Evolutionary conservation across 805 yeast species (phyloP), one percentile per base, ranked within the genome.

Genomic region (Suhomyces pyralidae): DNA sequence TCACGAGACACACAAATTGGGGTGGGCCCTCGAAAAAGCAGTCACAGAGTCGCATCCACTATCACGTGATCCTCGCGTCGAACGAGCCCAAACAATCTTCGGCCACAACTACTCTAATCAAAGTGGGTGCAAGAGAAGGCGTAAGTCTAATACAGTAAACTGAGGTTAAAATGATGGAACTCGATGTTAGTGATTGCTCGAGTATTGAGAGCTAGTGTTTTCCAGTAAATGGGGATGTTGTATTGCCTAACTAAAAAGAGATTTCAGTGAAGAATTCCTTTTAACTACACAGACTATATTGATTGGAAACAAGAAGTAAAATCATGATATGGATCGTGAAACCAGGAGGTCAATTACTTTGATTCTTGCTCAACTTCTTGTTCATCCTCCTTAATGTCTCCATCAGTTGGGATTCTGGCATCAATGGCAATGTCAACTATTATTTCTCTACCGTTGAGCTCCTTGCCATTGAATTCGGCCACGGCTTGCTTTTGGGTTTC

Each of bases 351-450:
- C 42, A 45, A 47, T 24, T 32, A 25, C 22, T 50, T 45, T 42
- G 26, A 24, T 42, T 42, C 45, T n/a, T 42, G 25, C 24, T 24
- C 30, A 42, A 42, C 45, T 42, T 42, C 30, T 20, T 42, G 19
- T 32, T 46, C 45, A 7, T 34, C 34, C 25, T 20, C 38, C 32
- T 34, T 34, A 20, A 15, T 25, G 15, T 40, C 50, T 15, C 14
- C 50, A 3, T 48, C 46, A 32, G 48, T 43, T 30, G 61, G 53
- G 40, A 61, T 57, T 57, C 78, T 73, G 9, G 84, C 74, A 61
- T 85, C 89, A 56, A 88, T 80, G 19, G 97, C 97, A 60, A 85
- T 80, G 58, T 85, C 86, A 54, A 87, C 90, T 45, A 79, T 71
- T 53, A 91, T 71, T 48, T 76, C 77, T 67, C 88, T 81, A 48